phyloP scores from a whole-genome alignment of 441 rosid genomes.

The Gossypium gossypioides region DNA sequence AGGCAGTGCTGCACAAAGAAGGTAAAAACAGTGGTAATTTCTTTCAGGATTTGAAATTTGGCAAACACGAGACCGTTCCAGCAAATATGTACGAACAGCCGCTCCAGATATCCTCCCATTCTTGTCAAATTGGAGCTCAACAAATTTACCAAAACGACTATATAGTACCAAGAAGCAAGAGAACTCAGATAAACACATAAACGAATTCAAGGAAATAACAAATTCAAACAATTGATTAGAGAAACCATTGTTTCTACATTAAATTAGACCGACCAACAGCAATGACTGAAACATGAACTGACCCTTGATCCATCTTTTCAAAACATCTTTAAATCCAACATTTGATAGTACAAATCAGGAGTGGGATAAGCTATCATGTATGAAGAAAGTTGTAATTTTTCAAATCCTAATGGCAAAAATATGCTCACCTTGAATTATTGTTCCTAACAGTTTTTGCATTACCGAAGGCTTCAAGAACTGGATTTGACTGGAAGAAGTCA shows the following conservation, averaged over 20 bases:
- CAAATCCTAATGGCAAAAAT: background rate
- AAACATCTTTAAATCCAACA: background rate
- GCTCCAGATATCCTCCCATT: slow-evolving; percentile 71
- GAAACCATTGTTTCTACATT: background rate
- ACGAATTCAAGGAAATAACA: background rate
- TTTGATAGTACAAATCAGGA: background rate
- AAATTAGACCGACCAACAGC: background rate
- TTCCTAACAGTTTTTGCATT: slow-evolving; percentile 4
- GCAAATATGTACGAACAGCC: slow-evolving; percentile 60
- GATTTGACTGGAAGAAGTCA: slow-evolving; percentile 2
- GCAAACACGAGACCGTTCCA: slow-evolving; percentile 69
- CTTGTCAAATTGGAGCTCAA: slow-evolving; percentile 66
- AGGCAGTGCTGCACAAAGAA: slow-evolving; percentile 62
- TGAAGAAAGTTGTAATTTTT: background rate
- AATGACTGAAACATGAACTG: background rate
- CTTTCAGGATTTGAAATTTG: slow-evolving; percentile 64
- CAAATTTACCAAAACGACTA: slow-evolving; percentile 75
- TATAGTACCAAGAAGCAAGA: slow-evolving; percentile 10
- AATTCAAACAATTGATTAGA: background rate
- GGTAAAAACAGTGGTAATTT: slow-evolving; percentile 68
- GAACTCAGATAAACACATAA: slow-evolving; percentile 7
- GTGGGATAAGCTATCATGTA: background rate
- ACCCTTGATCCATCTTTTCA: background rate
- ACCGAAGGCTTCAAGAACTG: background rate
- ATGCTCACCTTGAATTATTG: background rate